Conservation (phyloP, 441 rosid genomes). For the Adansonia grandidieri region DNA sequence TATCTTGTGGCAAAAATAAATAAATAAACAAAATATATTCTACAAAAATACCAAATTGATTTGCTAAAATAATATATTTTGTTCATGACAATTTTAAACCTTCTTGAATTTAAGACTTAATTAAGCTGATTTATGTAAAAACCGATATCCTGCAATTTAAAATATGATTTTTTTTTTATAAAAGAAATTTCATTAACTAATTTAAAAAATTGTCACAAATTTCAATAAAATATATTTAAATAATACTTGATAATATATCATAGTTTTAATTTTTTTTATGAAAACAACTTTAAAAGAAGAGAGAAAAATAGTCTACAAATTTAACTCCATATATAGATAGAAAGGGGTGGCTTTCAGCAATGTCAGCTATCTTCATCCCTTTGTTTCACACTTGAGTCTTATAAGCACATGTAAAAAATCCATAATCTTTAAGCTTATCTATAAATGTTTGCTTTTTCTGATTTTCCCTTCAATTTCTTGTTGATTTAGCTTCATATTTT, state of each 20-base stretch:
- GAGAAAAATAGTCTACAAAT: neutral
- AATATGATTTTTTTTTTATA: no score
- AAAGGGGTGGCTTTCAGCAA: neutral
- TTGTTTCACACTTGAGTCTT: neutral
- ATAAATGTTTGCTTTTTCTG: neutral
- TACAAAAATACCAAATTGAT: neutral
- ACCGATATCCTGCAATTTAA: no score
- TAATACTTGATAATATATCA: neutral
- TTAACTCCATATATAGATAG: neutral
- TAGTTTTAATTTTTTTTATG: neutral
- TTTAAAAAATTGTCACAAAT: neutral
- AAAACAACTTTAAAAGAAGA: neutral
- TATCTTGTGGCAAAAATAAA: neutral
- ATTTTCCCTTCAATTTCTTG: neutral
- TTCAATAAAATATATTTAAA: no score
- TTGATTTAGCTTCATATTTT: neutral
- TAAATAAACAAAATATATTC: neutral
- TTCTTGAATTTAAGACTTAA: no score
- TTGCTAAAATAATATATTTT: neutral
- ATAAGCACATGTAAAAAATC: neutral
- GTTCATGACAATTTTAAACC: neutral
- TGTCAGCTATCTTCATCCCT: constrained; percentile 5
- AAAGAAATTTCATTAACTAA: no score
- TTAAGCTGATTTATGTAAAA: no score
- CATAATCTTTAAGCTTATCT: no score